Conservation (phyloP, 495 filamentous ascomycete genomes). For the Lasiosphaeris hirsuta region DNA sequence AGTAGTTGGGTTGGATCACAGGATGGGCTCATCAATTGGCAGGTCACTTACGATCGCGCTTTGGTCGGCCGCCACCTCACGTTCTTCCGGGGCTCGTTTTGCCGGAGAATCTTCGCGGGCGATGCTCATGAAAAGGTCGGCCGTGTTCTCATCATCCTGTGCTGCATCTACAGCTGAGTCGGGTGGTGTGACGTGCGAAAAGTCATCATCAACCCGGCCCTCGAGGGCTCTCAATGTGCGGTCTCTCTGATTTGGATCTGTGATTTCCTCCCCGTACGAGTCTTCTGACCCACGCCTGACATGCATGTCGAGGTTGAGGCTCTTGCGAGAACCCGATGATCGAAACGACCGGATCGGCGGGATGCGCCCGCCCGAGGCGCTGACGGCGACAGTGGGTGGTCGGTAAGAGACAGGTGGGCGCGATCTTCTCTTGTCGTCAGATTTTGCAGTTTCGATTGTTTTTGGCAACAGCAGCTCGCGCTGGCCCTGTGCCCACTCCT, state of each 20-base stretch:
- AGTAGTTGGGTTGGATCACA: background rate
- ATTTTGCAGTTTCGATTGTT: slow-evolving; percentile 23
- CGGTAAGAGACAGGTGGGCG: slow-evolving; percentile 45
- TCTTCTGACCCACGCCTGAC: slow-evolving; percentile 29
- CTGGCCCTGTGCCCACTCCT: slow-evolving; percentile 37
- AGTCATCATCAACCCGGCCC: slow-evolving; percentile 38
- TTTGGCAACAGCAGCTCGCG: slow-evolving; percentile 40
- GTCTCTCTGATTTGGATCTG: slow-evolving; percentile 45
- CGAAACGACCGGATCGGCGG: slow-evolving; percentile 50
- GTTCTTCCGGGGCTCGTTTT: slow-evolving; percentile 28
- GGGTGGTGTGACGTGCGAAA: slow-evolving; percentile 37
- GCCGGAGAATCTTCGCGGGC: slow-evolving; percentile 43
- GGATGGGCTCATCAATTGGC: background rate
- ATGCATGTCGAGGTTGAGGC: slow-evolving; percentile 48
- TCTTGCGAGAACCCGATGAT: slow-evolving; percentile 48
- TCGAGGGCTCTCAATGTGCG: slow-evolving; percentile 49
- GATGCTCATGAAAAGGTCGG: slow-evolving; percentile 53
- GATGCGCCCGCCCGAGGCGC: slow-evolving; percentile 26
- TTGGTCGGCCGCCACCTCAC: slow-evolving; percentile 29
- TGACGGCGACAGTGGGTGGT: slow-evolving; percentile 26
- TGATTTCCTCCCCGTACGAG: slow-evolving; percentile 35
- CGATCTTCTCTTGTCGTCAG: slow-evolving; percentile 40
- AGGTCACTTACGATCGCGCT: slow-evolving; percentile 40
- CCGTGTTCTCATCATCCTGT: slow-evolving; percentile 42
- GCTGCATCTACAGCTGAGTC: slow-evolving; percentile 37